These are phyloP conservation scores for Cladosporium sp. DNA, from an alignment of 2,329 filamentous ascomycete genomes.

Conservation along the genomic window DNA sequence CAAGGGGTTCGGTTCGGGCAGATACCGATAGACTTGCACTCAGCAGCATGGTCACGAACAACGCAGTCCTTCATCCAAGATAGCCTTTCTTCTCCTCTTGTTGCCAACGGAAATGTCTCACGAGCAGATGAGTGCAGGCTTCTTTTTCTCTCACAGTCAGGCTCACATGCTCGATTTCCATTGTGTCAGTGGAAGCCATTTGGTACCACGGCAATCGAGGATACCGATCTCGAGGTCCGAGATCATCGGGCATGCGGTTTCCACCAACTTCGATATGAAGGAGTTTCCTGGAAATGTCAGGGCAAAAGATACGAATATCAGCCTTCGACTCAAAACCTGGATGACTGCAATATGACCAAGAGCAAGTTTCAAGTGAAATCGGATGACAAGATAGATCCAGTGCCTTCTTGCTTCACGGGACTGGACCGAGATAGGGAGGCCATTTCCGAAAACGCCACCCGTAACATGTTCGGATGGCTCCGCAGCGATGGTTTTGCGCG, in stretches of 20 bases:
- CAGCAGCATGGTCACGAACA: background rate
- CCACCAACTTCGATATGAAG: background rate
- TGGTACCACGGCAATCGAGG: background rate
- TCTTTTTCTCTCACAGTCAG: background rate
- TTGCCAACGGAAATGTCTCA: background rate
- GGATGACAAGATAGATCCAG: background rate
- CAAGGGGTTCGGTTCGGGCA: background rate
- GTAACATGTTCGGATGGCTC: background rate
- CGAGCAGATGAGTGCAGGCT: background rate
- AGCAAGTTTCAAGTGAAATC: background rate
- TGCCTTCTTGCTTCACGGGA: background rate
- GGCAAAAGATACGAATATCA: background rate
- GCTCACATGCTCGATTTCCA: background rate
- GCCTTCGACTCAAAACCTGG: background rate
- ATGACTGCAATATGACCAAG: background rate
- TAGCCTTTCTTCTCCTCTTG: background rate
- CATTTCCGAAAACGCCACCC: background rate
- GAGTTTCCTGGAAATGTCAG: background rate
- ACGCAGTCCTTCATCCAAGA: background rate
- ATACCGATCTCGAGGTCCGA: background rate
- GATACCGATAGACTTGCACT: background rate
- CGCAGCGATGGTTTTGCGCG: background rate
- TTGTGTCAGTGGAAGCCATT: background rate
- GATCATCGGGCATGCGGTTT: background rate
- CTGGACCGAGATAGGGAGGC: background rate